Base-by-base conservation (phyloP, 164 flowering plant species). In the Tetrastigma voinierianum region DNA sequence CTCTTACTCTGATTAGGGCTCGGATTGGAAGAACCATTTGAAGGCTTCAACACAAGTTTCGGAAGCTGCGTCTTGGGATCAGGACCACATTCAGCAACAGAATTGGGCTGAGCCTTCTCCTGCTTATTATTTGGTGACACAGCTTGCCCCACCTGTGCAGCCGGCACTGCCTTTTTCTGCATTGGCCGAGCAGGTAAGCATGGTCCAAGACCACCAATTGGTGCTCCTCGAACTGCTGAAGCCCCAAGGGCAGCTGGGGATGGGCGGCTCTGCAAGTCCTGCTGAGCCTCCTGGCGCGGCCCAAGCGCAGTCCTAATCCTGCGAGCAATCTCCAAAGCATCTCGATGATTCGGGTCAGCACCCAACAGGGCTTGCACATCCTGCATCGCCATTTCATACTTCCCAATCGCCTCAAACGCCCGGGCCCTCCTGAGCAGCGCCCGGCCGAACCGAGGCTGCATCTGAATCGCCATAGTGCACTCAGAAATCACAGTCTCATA, bases 221-320 rank as follows among this genome's bases (percentile, higher is more conserved):
- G 98, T 0, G 95, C 99, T 15, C 97, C 97, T 48, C 93, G 90
- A 51, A 90, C 95, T 0, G 97, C 97, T 51, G 98, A 90, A 46
- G 97, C 99, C 7, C 99, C 99, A 46, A 92, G 91, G 2, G 99
- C 99, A 66, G 99, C 99, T 0, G 99, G 96, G 9, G 99, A 96
- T 0, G 99, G 98, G 12, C 91, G 88, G 77, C 98, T 92, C 68
- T 85, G 97, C 47, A 87, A 83, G 65, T 95, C 98, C 78, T 83
- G 96, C 75, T 87, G 93, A 1, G 86, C 84, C 70, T 90, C 97
- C 55, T 78, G 91, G 15, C 90, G 87, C 14, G 91, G 84, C 11
- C 90, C 91, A 51, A 88, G 71, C 1, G 88, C 91, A 59, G 72
- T 73, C 61, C 91, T 76, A 73, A 96, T 73, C 23, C 96, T 70